A percentile compares a stretch with the other conserved stretches of the same genome.
Evolutionary conservation across 2,329 filamentous ascomycete species (phyloP).

Genomic region (Alternaria sp.): DNA sequence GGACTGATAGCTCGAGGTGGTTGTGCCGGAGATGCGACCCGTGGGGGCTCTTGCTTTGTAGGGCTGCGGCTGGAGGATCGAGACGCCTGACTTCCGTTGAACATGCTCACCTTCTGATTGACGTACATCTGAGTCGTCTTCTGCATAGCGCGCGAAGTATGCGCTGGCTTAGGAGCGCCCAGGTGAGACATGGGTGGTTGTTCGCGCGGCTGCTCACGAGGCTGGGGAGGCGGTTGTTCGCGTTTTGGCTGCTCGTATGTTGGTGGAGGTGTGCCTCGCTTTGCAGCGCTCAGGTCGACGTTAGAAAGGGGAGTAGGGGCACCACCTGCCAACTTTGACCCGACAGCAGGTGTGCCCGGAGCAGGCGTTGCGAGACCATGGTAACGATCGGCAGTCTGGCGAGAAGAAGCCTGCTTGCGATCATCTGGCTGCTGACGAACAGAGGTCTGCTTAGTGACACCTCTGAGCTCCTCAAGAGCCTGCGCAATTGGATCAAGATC

Average conservation of each 20-base stretch:
- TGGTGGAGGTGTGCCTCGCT: conserved; percentile 81
- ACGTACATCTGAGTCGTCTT: conserved; percentile 90
- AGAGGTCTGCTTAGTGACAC: conserved; percentile 79
- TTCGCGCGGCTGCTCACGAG: background rate
- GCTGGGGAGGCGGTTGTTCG: background rate
- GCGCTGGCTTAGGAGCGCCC: conserved; percentile 87
- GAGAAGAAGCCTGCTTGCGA: conserved; percentile 74
- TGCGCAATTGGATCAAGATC: conserved; percentile 87
- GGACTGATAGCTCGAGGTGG: conserved; percentile 65
- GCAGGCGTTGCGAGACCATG: conserved; percentile 89
- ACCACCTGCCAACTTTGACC: conserved; percentile 48
- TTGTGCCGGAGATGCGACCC: conserved; percentile 67
- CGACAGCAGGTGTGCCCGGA: conserved; percentile 47
- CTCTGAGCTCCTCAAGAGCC: conserved; percentile 91
- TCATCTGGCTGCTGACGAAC: conserved; percentile 82
- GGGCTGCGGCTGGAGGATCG: conserved; percentile 65
- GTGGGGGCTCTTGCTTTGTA: conserved; percentile 50
- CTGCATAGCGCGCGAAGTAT: conserved; percentile 94
- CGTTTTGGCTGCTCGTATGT: conserved; percentile 73
- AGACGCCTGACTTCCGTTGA: conserved; percentile 58
- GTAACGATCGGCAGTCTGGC: conserved; percentile 95
- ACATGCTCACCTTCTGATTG: conserved; percentile 81
- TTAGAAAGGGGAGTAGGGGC: conserved; percentile 54
- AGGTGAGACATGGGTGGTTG: conserved; percentile 72
- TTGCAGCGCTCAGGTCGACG: conserved; percentile 59